Evolutionary conservation across 768 basidiomycete species (phyloP), one percentile per base, ranked within the genome.

Genomic region (Rubroboletus satanas): DNA sequence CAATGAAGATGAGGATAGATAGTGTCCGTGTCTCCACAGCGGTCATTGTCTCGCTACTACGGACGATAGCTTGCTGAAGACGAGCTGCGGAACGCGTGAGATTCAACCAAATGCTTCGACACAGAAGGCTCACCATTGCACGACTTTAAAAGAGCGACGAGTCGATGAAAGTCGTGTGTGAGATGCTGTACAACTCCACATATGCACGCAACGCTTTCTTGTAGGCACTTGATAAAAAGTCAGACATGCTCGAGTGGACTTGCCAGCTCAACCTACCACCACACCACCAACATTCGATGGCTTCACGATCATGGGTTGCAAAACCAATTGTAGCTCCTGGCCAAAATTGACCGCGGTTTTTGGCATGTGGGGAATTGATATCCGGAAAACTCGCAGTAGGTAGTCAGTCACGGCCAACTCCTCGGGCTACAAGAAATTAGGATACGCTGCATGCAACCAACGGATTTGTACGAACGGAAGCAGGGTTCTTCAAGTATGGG

Each of bases 301-400:
- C 63, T 90, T 93, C 62, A 91, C 79, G 39, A 99, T 87, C 94
- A 98, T 94, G 0, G 91, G 90, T 59, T 96, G 84, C 11, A 98
- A 75, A 7, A 84, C 79, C 6, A 76, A 68, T 61, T 96, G 93
- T 17, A 99, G 77, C 49, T 95, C 91, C 37, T 85, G 81, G 0
- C 90, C 93, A 66, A 98, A 98, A 61, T 88, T 93, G 12, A 82
- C 79, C 0, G 92, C 88, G 0, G 92, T 93, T 73, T 88, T 90
- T 0, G 94, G 93, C 87, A 96, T 88, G 58, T 85, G 80, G 3
- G 92, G 91, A 32, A 98, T 85, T 2, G 86, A 86, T 17, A 81
- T 81, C 31, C 90, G 80, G 74, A 97, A 98, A 39, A 96, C 90
- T 59, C 88, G 88, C 38, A 98, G 79, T 5, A 99, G 72, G 66